phyloP scores from a whole-genome alignment of 495 filamentous ascomycete genomes.

The Aspergillus diversus region DNA sequence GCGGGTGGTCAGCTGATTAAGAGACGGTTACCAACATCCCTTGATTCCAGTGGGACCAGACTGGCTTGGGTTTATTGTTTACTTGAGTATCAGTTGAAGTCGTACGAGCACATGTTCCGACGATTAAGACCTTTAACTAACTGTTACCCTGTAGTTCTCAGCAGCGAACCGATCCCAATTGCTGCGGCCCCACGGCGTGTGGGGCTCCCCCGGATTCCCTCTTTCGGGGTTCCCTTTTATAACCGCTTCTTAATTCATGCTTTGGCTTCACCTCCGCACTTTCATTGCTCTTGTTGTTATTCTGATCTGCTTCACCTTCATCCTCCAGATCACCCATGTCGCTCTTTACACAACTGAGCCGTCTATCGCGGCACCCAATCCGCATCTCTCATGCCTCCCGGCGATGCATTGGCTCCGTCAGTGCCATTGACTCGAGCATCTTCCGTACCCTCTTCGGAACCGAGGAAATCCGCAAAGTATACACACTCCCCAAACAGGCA shows the following conservation, averaged over 20 bases:
- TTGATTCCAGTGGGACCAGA: too few species aligned
- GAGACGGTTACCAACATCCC: too few species aligned
- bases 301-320: neutral
- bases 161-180: neutral
- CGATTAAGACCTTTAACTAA: too few species aligned
- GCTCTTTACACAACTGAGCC: constrained; percentile 17
- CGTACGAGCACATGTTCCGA: too few species aligned
- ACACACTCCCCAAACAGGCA: neutral
- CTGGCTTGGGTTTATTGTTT: too few species aligned
- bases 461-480: constrained; percentile 52
- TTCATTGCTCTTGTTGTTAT: neutral
- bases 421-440: constrained; percentile 53
- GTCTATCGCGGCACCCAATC: constrained; percentile 8
- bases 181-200: neutral
- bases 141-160: too few species aligned
- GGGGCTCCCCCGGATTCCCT: too few species aligned
- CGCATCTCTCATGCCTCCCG: constrained; percentile 9
- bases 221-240: neutral
- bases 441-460: constrained; percentile 55
- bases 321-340: neutral
- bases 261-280: neutral
- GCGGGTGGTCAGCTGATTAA: too few species aligned
- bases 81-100: too few species aligned
- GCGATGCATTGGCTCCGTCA: constrained; percentile 38
- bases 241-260: neutral